Percentiles rank a stretch among this genome's conserved stretches.
Evolutionary conservation across 2,329 filamentous ascomycete genomes (phyloP).

Genomic region (Arthroderma uncinatum): DNA sequence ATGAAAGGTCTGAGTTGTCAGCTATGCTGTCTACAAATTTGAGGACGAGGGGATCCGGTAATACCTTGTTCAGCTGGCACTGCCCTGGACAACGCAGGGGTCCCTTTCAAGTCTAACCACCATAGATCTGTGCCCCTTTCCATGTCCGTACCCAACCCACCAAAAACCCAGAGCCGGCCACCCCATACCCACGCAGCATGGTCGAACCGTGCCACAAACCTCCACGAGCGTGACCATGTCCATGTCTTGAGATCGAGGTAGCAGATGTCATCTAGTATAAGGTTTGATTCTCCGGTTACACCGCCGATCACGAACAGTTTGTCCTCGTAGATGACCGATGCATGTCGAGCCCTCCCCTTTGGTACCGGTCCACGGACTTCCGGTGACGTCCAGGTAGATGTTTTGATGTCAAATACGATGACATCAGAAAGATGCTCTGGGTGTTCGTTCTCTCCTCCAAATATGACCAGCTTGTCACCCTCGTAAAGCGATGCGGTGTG

Average conservation of each 20-base stretch:
- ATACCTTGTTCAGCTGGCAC: constrained; percentile 51
- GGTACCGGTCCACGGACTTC: constrained; percentile 74
- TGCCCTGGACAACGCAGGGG: constrained; percentile 66
- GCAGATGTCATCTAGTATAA: constrained; percentile 89
- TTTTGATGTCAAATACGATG: constrained; percentile 89
- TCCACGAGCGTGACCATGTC: constrained; percentile 94
- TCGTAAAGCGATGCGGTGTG: constrained; percentile 92
- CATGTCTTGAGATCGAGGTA: constrained; percentile 95
- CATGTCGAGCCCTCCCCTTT: constrained; percentile 82
- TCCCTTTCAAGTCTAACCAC: constrained; percentile 93
- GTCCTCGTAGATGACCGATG: constrained; percentile 88
- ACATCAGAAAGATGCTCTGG: constrained; percentile 90
- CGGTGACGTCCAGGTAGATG: constrained; percentile 90
- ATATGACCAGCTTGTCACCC: constrained; percentile 89
- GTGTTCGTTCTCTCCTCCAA: constrained; percentile 96
- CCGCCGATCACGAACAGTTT: constrained; percentile 93
- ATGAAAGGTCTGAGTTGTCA: constrained; percentile 29
- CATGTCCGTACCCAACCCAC: constrained; percentile 90
- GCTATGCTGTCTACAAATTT: constrained; percentile 24
- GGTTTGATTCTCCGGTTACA: constrained; percentile 85
- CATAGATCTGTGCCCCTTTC: constrained; percentile 91
- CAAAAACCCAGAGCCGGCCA: constrained; percentile 91
- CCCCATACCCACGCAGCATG: constrained; percentile 91
- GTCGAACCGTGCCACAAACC: constrained; percentile 87
- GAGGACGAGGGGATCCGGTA: constrained; percentile 21